Base-by-base conservation (phyloP, 2,329 filamentous ascomycete species). In the Lasiodiplodia gonubiensis region DNA sequence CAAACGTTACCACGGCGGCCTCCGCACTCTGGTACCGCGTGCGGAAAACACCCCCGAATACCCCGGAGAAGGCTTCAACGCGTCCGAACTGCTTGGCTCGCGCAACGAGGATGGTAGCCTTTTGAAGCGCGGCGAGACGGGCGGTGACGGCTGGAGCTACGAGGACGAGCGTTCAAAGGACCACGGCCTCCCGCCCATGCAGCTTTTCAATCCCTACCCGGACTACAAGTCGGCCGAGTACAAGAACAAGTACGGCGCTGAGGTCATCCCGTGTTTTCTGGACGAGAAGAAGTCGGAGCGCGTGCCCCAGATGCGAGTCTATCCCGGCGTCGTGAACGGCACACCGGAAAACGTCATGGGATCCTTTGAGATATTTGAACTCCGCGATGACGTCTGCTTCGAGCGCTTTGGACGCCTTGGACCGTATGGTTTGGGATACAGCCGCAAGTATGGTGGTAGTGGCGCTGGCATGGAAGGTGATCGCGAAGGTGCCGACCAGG, bases 361-460 rank as follows among this genome's bases (percentile, higher is more conserved):
- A n/a, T 97, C 93, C 0, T 94, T 97, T 73, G 88, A 93, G 11
- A 78, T 94, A 49, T 80, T 98, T 14, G 90, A 89, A 0, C 82
- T 98, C 42, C 88, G 91, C 21, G 88, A 96, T 71, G 90, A 97
- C 73, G 87, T 97, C 55, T 99, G 95, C 80, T 97, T 97, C 75
- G 95, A 99, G 72, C 87, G 95, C 2, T 97, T 92, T 76, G 94
- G 94, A 3, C 87, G 93, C 70, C 87, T 95, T 35, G 94, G 92
- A 0, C 92, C 94, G 0, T 99, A 99, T 72, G 94, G 94, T 0
- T 88, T 93, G 69, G 94, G 94, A 10, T 98, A 98, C 77, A 92
- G 91, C 37, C 83, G 86, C 39, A 88, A 89, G 68, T 88, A 86
- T 70, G 94, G 94, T 14, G 94, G 94, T 1, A 88, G 91, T 30